Percentiles rank a stretch among this genome's conserved stretches.
Evolutionary conservation across 1,284 basidiomycete species (phyloP).

Genomic region (Coniophora puteana): DNA sequence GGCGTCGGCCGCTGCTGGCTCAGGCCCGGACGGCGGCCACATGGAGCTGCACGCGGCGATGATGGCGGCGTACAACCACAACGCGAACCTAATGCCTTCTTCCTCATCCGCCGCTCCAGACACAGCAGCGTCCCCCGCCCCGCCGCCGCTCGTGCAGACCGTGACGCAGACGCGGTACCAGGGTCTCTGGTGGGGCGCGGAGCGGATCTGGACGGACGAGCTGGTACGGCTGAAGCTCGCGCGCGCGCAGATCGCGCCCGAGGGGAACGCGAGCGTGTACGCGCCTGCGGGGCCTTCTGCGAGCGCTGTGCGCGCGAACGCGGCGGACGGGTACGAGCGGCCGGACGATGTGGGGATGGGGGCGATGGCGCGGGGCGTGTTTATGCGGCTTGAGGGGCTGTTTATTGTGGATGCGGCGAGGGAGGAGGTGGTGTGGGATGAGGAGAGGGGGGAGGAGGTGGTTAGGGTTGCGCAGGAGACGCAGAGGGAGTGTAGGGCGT

Average conservation of each 20-base stretch:
- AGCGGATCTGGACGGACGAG: constrained; percentile 86
- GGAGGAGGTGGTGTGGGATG: too few species aligned
- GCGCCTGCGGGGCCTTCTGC: constrained; percentile 57
- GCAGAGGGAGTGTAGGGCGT: constrained; percentile 57
- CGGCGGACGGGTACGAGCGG: constrained; percentile 21
- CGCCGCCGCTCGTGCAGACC: constrained; percentile 26
- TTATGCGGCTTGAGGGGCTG: constrained; percentile 62
- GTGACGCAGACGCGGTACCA: constrained; percentile 60
- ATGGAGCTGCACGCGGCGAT: constrained; percentile 30
- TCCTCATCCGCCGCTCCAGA: constrained; percentile 9
- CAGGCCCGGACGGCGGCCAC: constrained; percentile 1
- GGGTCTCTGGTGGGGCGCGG: constrained; percentile 85
- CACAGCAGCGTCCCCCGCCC: constrained; percentile 11
- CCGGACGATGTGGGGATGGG: too few species aligned
- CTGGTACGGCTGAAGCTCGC: constrained; percentile 75
- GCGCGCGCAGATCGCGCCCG: constrained; percentile 59
- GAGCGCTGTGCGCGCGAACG: constrained; percentile 27
- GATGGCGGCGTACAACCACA: constrained; percentile 31
- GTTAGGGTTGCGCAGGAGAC: constrained; percentile 21
- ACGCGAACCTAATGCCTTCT: constrained; percentile 23
- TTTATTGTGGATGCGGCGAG: constrained; percentile 50
- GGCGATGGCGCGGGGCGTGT: constrained; percentile 57
- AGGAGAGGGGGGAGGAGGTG: too few species aligned
- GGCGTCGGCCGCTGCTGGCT: constrained; percentile 14
- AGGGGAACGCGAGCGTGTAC: constrained; percentile 52